Evolutionary conservation across 179 eudicot species (phyloP).

Genomic region (Pouteria campechiana): DNA sequence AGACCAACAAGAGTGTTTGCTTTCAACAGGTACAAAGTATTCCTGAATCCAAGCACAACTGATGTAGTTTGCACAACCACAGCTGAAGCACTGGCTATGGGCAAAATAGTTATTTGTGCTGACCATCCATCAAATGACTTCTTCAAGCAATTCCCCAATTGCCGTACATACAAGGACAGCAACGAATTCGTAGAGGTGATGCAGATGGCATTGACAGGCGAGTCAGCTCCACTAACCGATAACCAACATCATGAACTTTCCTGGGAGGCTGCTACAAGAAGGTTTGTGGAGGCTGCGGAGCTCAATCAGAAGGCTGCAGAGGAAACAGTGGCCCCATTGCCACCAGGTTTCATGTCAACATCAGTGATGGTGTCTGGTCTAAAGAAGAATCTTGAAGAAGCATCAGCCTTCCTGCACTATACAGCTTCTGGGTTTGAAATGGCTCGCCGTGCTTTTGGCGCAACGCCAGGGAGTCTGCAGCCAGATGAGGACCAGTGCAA

Average conservation of each 20-base stretch:
- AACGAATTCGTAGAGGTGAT: constrained; percentile 54
- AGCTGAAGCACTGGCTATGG: constrained; percentile 98
- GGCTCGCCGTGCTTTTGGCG: constrained; percentile 28
- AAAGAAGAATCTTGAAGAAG: constrained; percentile 52
- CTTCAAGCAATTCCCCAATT: constrained; percentile 86
- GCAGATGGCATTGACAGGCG: constrained; percentile 41
- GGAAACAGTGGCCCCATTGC: constrained; percentile 13
- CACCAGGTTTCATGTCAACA: constrained; percentile 36
- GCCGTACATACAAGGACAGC: constrained; percentile 46
- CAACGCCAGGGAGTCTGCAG: constrained; percentile 35
- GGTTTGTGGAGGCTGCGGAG: constrained; percentile 57
- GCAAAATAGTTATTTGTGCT: constrained; percentile 87
- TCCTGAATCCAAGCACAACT: constrained; percentile 93
- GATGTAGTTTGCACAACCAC: constrained; percentile 96
- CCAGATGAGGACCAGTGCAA: constrained; percentile 62
- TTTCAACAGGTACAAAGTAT: constrained; percentile 68
- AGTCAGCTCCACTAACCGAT: constrained; percentile 61
- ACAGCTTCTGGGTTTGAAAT: constrained; percentile 40
- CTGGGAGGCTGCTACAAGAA: constrained; percentile 89
- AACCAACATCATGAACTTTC: constrained; percentile 62
- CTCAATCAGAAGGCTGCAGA: constrained; percentile 20
- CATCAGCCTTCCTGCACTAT: constrained; percentile 61
- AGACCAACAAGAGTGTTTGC: too few species aligned
- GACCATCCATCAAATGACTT: constrained; percentile 90
- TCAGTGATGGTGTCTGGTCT: constrained; percentile 44